phyloP scores from a whole-genome alignment of 805 yeast species.

The Novakomyces olei region DNA sequence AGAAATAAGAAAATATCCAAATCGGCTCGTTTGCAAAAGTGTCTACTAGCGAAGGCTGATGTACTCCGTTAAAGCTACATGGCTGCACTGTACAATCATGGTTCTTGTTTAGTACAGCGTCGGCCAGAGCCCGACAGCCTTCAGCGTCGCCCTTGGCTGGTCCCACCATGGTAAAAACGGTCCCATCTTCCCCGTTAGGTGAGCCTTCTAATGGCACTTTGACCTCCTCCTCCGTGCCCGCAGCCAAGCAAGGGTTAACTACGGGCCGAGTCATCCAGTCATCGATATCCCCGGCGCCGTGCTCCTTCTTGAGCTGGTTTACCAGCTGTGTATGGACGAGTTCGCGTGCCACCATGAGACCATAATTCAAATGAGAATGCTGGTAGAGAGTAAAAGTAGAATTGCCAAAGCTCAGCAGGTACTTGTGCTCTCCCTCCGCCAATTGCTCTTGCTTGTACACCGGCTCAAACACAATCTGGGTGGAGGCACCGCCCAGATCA shows the following conservation, averaged over 20 bases:
- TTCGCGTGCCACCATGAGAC: slow-evolving; percentile 82
- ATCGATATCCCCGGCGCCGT: slow-evolving; percentile 9
- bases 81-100: slow-evolving; percentile 51
- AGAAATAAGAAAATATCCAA: slow-evolving; percentile 82
- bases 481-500: slow-evolving; percentile 95
- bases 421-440: slow-evolving; percentile 77
- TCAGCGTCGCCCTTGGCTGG: slow-evolving; percentile 43
- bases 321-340: slow-evolving; percentile 50
- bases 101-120: slow-evolving; percentile 62
- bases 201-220: slow-evolving; percentile 33
- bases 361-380: slow-evolving; percentile 87
- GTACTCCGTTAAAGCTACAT: slow-evolving; percentile 91
- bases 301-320: slow-evolving; percentile 11
- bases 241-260: slow-evolving; percentile 73
- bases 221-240: slow-evolving; percentile 38
- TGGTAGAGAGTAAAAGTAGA: slow-evolving; percentile 67
- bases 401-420: slow-evolving; percentile 57
- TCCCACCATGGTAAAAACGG: slow-evolving; percentile 42
- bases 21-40: slow-evolving; percentile 60
- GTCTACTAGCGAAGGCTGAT: slow-evolving; percentile 73
- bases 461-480: slow-evolving; percentile 97
- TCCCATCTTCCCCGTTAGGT: slow-evolving; percentile 12
- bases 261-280: slow-evolving; percentile 16
- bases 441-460: slow-evolving; percentile 40
- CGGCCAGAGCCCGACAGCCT: slow-evolving; percentile 75